Conservation (phyloP, 495 filamentous ascomycete species). For the Saxophila tyrrhenica region DNA sequence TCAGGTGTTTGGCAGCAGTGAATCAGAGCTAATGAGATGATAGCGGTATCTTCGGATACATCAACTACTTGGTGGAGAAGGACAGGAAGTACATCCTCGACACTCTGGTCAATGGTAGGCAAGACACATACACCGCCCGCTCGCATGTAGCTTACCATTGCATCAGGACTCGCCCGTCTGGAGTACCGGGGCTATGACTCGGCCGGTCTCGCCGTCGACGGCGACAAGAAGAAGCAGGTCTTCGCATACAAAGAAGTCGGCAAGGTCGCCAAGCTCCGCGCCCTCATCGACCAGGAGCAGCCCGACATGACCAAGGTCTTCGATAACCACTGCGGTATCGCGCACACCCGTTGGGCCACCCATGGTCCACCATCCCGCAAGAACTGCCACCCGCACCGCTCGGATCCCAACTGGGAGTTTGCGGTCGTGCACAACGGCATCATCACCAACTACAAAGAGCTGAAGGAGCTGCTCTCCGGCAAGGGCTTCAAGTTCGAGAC, state of each 20-base stretch:
- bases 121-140: neutral
- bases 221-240: conserved; percentile 97
- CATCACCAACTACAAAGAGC: conserved; percentile 99
- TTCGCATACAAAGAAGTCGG: conserved; percentile 97
- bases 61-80: conserved; percentile 89
- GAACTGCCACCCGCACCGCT: conserved; percentile 95
- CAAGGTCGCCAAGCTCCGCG: conserved; percentile 92
- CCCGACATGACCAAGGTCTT: conserved; percentile 83
- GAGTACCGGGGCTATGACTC: conserved; percentile 98
- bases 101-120: conserved; percentile 86
- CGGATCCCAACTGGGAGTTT: conserved; percentile 88
- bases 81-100: conserved; percentile 89
- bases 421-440: conserved; percentile 98
- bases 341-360: conserved; percentile 97
- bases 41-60: conserved; percentile 98
- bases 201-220: conserved; percentile 89
- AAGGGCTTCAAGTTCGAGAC: conserved; percentile 99
- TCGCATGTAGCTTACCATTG: conserved; percentile 5
- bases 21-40: conserved; percentile 2
- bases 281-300: conserved; percentile 74
- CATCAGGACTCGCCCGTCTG: conserved; percentile 63
- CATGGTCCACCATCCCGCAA: conserved; percentile 85
- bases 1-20: neutral
- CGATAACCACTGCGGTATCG: conserved; percentile 94
- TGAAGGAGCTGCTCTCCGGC: conserved; percentile 80